Conservation (phyloP, 306 rosid genomes). For the Rosa chinensis region DNA sequence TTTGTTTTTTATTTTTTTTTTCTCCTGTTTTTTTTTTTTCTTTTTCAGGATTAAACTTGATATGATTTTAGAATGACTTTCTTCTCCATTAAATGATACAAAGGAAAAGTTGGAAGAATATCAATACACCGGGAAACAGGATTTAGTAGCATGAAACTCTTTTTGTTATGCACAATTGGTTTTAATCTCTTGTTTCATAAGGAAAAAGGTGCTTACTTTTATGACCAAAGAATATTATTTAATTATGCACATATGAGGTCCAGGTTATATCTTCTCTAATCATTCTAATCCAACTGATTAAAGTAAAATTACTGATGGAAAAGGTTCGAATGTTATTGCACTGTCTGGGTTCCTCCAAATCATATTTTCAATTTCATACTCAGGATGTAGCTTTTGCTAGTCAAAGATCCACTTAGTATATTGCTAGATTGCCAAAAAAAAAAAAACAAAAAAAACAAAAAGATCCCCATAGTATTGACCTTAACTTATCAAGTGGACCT, state of each 20-base stretch:
- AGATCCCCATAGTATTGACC: slow-evolving; percentile 19
- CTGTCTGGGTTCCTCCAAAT: neutral
- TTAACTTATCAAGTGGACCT: slow-evolving; percentile 14
- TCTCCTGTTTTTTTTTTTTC: neutral
- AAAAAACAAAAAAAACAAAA: too few species aligned
- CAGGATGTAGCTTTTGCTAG: neutral
- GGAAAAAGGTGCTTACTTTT: neutral
- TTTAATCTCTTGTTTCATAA: neutral
- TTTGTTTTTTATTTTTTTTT: neutral
- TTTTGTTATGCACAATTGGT: neutral
- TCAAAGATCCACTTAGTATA: slow-evolving; percentile 17
- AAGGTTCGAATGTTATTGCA: neutral
- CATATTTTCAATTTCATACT: neutral
- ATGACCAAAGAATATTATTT: neutral
- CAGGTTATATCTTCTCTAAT: neutral
- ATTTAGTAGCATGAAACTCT: neutral
- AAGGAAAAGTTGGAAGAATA: neutral
- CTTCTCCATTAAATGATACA: neutral
- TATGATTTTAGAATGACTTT: neutral
- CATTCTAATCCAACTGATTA: neutral
- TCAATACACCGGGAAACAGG: neutral
- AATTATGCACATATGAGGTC: neutral
- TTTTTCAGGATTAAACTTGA: neutral
- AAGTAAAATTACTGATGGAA: neutral
- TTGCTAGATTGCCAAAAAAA: too few species aligned